Evolutionary conservation across 306 rosid species (phyloP).

Genomic region (Lathyrus tuberosus): DNA sequence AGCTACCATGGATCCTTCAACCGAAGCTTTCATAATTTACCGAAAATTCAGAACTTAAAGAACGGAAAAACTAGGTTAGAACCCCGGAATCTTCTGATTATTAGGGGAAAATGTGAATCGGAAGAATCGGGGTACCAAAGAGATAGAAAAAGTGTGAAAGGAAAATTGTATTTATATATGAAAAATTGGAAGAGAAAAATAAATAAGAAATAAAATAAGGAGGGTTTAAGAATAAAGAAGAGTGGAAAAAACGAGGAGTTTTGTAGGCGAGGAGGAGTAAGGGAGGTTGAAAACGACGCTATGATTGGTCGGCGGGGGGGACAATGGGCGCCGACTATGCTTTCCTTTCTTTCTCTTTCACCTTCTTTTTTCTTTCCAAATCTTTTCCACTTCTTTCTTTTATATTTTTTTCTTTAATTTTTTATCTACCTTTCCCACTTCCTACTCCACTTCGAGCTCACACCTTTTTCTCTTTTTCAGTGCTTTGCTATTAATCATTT

Average conservation of each 20-base stretch:
- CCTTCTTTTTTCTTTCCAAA: background rate
- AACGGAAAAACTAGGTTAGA: constrained; percentile 4
- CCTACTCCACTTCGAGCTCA: constrained; percentile 25
- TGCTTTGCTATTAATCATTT: background rate
- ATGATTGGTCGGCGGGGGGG: constrained; percentile 77
- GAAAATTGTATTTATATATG: background rate
- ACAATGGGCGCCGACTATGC: constrained; percentile 72
- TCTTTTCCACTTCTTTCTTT: constrained; percentile 12
- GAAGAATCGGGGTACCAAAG: constrained; percentile 51
- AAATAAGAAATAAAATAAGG: too few species aligned
- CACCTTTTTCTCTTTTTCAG: background rate
- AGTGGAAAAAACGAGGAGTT: background rate
- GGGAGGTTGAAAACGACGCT: constrained; percentile 51
- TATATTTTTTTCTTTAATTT: background rate
- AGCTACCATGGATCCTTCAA: constrained; percentile 50
- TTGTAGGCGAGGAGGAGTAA: background rate
- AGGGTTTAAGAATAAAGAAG: constrained; percentile 39
- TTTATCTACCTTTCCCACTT: background rate
- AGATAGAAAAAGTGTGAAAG: constrained; percentile 6
- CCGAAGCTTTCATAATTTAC: constrained; percentile 50
- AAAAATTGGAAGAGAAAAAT: background rate
- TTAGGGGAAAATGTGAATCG: constrained; percentile 45
- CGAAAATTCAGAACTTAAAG: background rate
- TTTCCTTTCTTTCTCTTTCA: constrained; percentile 34
- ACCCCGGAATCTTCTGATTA: constrained; percentile 48